Evolutionary conservation across 2,329 filamentous ascomycete species (phyloP), one percentile per base, ranked within the genome.

Genomic region (Diaporthe citriasiana): DNA sequence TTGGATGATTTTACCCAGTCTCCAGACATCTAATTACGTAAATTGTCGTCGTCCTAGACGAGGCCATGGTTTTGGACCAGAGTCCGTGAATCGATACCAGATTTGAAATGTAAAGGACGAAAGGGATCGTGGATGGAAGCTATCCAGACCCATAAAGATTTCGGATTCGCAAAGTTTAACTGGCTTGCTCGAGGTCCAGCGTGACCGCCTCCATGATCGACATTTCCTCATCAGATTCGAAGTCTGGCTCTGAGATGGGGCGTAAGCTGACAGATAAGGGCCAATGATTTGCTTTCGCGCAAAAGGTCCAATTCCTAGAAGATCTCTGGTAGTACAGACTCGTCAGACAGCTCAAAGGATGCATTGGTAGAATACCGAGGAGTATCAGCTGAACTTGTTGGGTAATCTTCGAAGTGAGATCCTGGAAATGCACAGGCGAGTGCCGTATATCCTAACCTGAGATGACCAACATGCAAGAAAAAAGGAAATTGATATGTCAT

Each of bases 261-360:
- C 1, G 27, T 27, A 47, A 63, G 59, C 59, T 63, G 59, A 63
- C 59, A 47, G 40, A 47, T 27, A 47, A n/a, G 17, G n/a, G n/a
- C n/a, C 4, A 9, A 22, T 47, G 10, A 47, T 47, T 45, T 30
- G 59, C 15, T 30, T 19, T 47, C 33, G 27, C 25, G 4, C 25
- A 5, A 19, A 33, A 13, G 5, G 10, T 9, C 35, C 59, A 47
- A 12, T 45, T 4, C 6, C 9, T 33, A 9, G 40, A 19, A 47
- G 17, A 33, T 13, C 10, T 30, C 15, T 33, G 40, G 59, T 47
- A 33, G 25, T 13, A 33, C 40, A 47, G 40, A 6, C 59, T 27
- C 40, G 15, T 12, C 10, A 2, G n/a, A 25, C n/a, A 27, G 47
- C n/a, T 25, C n/a, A n/a, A 51, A n/a, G 47, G 47, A 25, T 51